A percentile compares a stretch with the other conserved stretches of the same genome.
These are phyloP conservation scores for Heterobasidion parviporum DNA, from an alignment of 1,284 basidiomycete species.

Conservation along the genomic window DNA sequence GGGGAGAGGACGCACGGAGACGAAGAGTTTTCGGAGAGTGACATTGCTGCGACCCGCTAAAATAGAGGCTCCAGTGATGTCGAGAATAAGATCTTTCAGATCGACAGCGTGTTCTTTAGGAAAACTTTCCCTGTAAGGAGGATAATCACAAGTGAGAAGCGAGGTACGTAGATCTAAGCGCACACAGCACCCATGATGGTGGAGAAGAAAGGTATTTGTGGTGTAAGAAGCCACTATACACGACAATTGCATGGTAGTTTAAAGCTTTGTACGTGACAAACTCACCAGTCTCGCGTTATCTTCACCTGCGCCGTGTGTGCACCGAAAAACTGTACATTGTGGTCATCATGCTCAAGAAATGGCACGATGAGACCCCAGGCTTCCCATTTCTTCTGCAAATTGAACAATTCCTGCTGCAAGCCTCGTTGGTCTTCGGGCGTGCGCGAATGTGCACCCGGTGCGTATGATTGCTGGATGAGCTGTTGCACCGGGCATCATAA, in stretches of 20 bases:
- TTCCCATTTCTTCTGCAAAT: constrained; percentile 62
- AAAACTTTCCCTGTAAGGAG: constrained; percentile 51
- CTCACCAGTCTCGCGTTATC: constrained; percentile 80
- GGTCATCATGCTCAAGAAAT: constrained; percentile 58
- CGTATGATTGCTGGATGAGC: constrained; percentile 58
- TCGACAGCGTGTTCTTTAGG: constrained; percentile 42
- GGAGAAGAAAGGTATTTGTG: neutral
- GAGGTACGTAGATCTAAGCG: neutral
- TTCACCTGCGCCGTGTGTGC: constrained; percentile 89
- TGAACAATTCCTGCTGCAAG: constrained; percentile 66
- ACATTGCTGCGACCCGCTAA: constrained; percentile 48
- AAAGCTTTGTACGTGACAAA: neutral
- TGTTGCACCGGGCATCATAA: constrained; percentile 12
- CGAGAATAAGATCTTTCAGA: constrained; percentile 55
- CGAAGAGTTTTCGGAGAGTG: constrained; percentile 79
- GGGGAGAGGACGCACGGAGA: constrained; percentile 50
- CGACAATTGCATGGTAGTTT: neutral
- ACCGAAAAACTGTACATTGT: constrained; percentile 86
- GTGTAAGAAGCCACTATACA: neutral
- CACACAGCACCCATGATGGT: neutral
- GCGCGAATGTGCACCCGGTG: constrained; percentile 30
- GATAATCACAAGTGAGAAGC: neutral
- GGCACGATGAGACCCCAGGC: constrained; percentile 78
- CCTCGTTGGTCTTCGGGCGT: constrained; percentile 52
- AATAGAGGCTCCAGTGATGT: constrained; percentile 54